These are phyloP conservation scores for Kodamaea leandrae DNA, from an alignment of 805 yeast species.

Conservation along the genomic window DNA sequence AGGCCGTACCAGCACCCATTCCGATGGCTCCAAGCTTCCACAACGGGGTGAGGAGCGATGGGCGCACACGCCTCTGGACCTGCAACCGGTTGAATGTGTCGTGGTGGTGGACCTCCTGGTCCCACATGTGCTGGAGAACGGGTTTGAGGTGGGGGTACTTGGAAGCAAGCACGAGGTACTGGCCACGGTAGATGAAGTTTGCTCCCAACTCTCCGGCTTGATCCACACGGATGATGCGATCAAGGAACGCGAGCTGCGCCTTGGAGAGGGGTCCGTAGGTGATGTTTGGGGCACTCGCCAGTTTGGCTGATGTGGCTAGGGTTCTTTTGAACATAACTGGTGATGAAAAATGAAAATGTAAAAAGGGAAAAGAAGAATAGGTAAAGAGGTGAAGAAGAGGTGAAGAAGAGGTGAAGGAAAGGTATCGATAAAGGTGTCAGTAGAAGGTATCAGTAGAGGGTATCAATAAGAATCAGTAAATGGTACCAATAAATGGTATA, in stretches of 20 bases:
- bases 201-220: conserved; percentile 99
- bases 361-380: neutral
- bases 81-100: conserved; percentile 79
- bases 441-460: no score
- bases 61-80: conserved; percentile 75
- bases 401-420: neutral
- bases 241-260: conserved; percentile 70
- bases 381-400: neutral
- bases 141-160: conserved; percentile 76
- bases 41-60: conserved; percentile 84
- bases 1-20: conserved; percentile 83
- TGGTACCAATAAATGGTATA: no score
- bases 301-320: neutral
- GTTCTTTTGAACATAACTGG: neutral
- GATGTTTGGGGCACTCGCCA: neutral
- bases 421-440: no score
- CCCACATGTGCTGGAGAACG: conserved; percentile 93
- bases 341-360: conserved; percentile 5
- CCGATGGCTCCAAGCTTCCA: conserved; percentile 92
- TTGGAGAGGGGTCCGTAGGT: conserved; percentile 36
- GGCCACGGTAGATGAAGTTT: conserved; percentile 88
- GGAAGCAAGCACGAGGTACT: conserved; percentile 68
- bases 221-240: conserved; percentile 81
- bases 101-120: conserved; percentile 91
- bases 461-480: no score